Percentiles rank a stretch among this genome's conserved stretches.
Conservation (phyloP, 2,329 filamentous ascomycete genomes). For the Xylariaceae sp. region DNA sequence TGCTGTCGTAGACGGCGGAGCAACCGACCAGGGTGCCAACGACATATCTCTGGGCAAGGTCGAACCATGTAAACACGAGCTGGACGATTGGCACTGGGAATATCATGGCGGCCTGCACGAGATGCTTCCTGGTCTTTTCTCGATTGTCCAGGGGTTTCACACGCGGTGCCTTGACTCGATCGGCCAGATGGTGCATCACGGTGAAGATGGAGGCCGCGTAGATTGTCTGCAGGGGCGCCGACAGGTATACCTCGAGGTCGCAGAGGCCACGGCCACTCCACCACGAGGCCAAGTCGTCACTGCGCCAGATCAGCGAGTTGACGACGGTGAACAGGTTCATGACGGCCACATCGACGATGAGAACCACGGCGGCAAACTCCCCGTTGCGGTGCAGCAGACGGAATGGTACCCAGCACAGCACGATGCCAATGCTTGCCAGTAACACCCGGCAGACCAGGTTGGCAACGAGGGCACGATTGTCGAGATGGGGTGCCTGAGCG, state of each 20-base stretch:
- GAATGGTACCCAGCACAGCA: constrained; percentile 44
- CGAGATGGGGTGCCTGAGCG: no score
- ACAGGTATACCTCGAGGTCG: constrained; percentile 38
- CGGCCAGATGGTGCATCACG: constrained; percentile 46
- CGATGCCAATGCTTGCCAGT: constrained; percentile 36
- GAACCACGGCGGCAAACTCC: constrained; percentile 45
- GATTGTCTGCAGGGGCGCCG: constrained; percentile 30
- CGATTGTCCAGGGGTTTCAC: constrained; percentile 29
- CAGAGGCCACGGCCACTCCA: constrained; percentile 46
- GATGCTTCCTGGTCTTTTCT: constrained; percentile 35
- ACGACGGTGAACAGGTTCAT: constrained; percentile 41
- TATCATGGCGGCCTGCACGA: constrained; percentile 45
- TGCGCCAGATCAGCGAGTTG: constrained; percentile 46
- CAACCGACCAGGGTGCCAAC: constrained; percentile 46
- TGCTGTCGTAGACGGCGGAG: constrained; percentile 31
- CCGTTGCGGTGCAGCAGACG: constrained; percentile 43
- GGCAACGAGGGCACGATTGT: constrained; percentile 21
- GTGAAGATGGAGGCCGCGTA: constrained; percentile 46
- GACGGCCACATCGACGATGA: constrained; percentile 38
- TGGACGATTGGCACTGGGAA: constrained; percentile 46
- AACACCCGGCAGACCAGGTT: constrained; percentile 44
- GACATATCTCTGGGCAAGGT: constrained; percentile 39
- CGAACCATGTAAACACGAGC: constrained; percentile 38
- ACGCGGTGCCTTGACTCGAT: constrained; percentile 39
- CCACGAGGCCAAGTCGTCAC: constrained; percentile 43